These are phyloP conservation scores for Styphnolobium japonicum DNA, from an alignment of 306 rosid genomes.

Conservation along the genomic window DNA sequence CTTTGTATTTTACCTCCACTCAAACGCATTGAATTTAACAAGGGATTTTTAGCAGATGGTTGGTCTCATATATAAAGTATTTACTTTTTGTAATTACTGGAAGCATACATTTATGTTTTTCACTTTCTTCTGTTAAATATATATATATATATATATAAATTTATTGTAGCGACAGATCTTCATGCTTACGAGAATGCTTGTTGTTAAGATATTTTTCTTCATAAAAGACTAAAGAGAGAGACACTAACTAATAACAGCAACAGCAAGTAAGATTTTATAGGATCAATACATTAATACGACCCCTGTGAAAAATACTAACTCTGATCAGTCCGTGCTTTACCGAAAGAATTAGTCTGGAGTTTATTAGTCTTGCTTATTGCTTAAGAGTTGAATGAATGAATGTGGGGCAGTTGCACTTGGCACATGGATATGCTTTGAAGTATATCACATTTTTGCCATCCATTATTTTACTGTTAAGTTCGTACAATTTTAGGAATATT, in stretches of 20 bases:
- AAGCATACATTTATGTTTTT: neutral
- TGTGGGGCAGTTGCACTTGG: neutral
- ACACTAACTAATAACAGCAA: neutral
- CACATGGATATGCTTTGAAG: neutral
- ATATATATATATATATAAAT: too few species aligned
- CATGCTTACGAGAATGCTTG: neutral
- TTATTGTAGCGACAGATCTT: neutral
- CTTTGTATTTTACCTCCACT: too few species aligned
- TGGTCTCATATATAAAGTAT: neutral
- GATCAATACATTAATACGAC: neutral
- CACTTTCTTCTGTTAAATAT: neutral
- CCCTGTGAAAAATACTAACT: neutral
- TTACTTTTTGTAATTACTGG: neutral
- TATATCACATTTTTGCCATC: neutral
- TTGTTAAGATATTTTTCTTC: neutral
- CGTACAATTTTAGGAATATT: neutral
- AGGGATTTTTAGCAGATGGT: neutral
- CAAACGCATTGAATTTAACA: neutral
- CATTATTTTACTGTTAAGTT: neutral
- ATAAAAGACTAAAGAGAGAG: neutral
- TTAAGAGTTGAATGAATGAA: neutral
- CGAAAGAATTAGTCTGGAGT: neutral
- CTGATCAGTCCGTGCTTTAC: neutral
- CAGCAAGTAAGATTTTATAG: neutral
- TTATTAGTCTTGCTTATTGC: neutral